Evolutionary conservation across 768 basidiomycete genomes (phyloP).

Genomic region (Leccinum variicolor): DNA sequence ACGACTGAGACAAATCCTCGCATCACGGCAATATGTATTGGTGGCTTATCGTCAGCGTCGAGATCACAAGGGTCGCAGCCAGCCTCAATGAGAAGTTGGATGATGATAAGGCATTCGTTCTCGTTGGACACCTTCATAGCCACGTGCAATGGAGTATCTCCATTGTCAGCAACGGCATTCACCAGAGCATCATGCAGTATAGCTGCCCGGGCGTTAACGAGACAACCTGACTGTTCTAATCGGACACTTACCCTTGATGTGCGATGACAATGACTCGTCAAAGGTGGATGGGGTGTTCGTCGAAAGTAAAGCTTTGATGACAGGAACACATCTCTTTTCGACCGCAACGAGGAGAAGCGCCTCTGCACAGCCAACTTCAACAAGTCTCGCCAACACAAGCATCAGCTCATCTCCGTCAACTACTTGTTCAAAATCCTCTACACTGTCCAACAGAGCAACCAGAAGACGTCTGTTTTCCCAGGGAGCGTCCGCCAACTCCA

Average conservation of each 20-base stretch:
- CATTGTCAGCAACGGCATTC: neutral
- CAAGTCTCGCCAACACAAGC: neutral
- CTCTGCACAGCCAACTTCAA: neutral
- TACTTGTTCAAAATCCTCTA: neutral
- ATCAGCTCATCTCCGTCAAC: neutral
- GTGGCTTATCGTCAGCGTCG: neutral
- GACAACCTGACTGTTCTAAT: neutral
- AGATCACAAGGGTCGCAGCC: neutral
- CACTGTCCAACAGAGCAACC: neutral
- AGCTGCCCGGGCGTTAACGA: neutral
- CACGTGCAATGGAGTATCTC: neutral
- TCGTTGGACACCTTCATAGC: neutral
- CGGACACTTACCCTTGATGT: neutral
- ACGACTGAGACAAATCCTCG: neutral
- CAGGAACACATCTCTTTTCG: neutral
- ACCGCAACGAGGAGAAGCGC: neutral
- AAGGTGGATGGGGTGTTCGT: neutral
- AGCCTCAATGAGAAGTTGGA: neutral
- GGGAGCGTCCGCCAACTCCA: neutral
- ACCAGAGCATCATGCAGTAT: neutral
- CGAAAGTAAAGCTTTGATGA: slow-evolving; percentile 2
- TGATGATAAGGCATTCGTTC: neutral
- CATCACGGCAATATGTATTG: neutral
- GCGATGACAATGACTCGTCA: neutral
- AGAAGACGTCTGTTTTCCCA: neutral